Base-by-base conservation (phyloP, 148 eudicot genomes). In the Agrostemma githago region DNA sequence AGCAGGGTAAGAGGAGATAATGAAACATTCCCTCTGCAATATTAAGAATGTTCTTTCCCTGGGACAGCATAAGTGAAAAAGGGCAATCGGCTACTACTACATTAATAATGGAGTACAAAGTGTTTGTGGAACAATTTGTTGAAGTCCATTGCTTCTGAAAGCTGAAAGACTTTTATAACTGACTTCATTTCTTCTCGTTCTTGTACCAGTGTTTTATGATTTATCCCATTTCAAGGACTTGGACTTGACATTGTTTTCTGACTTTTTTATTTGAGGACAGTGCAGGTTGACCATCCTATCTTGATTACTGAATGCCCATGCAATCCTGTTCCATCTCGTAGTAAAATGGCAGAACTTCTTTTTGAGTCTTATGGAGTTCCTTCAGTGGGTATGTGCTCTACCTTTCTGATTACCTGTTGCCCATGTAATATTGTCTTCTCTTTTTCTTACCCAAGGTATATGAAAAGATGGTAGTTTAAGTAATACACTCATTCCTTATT, bases 321-420 rank as follows among this genome's bases (percentile, higher is more conserved):
- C 88, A 95, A 90, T 82, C 98, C 98, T 12, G 81, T 88, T 64
- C 86, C 92, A 5, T 95, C 98, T 68, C 97, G 98, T 77, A 81
- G 89, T 86, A 95, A 84, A 86, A 92, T 95, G 98, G 97, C 97
- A 46, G 98, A 95, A 79, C 96, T 95, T 77, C 90, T 95, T 69
- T 95, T 95, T 44, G 98, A 95, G 80, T 81, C 98, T n/a, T 92
- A 92, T 84, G 97, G 97, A 71, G 98, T 90, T 85, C 96, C 98
- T 77, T 92, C 98, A 71, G 90, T 95, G 84, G 98, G 98, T 95
- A 90, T 77, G 86, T 20, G 53, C 76, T 42, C 73, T 71, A 43
- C 26, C 72, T 65, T 0, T 42, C 2, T 19, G 56, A 34, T 64
- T 16, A 44, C 42, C 9, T 58, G 68, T 58, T 58, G 40, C 42